Base-by-base conservation (phyloP, 768 basidiomycete species). In the Obba rivulosa region DNA sequence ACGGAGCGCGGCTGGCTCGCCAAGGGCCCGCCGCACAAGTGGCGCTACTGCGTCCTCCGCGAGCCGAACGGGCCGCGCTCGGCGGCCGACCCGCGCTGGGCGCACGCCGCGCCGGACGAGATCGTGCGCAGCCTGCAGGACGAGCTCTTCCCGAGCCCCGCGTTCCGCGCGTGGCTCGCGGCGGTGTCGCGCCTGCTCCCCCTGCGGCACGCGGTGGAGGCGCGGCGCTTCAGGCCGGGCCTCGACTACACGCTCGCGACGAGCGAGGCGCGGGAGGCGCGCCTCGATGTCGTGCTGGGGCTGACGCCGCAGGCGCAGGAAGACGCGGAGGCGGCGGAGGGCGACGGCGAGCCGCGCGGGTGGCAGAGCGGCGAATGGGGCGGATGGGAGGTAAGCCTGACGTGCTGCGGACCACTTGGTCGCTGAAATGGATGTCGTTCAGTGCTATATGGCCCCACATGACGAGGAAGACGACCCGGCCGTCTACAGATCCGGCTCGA, bases 371-470 rank as follows among this genome's bases (percentile, higher is more conserved):
- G 85, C 10, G 81, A 81, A 54, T 90, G 83, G 80, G 95, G 95
- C 41, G 95, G 90, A 16, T 97, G 94, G 93, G 93, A 97, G 78
- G 90, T 88, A 50, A 41, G 76, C 62, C 40, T 49, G 43, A 31
- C 42, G 16, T 34, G 43, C 24, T 43, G 9, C 41, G 28, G 28
- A 31, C 28, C 7, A 31, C 13, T 31, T 13, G 28, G 28, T 31
- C 28, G 28, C 13, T 31, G 28, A 31, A 7, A 31, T 31, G 28
- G 28, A 31, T 31, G 28, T 31, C 28, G 4, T 35, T 8, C 53
- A 92, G 85, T 93, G 92, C 62, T 98, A 97, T 66, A 87, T 96
- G 80, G 88, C 92, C 1, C 89, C 91, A 36, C 92, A 95, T 54
- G 85, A 94, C 53, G 92, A 90, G 57, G 91, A 92, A 60, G 93